phyloP scores from a whole-genome alignment of 2,329 filamentous ascomycete species.

The Aphanoascus verrucosus region DNA sequence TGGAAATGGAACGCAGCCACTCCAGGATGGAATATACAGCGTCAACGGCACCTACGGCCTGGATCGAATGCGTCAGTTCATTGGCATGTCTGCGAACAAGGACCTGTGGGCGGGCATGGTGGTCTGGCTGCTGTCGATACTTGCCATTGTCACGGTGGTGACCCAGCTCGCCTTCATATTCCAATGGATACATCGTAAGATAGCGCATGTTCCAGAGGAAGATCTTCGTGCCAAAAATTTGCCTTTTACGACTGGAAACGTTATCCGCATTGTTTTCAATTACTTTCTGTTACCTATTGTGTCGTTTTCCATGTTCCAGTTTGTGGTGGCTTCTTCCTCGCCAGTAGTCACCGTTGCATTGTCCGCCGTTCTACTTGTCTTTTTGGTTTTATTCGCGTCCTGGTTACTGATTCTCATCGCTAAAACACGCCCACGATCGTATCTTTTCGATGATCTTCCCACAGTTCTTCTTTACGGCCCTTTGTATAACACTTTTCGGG shows the following conservation, averaged over 20 bases:
- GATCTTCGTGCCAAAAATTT: constrained; percentile 85
- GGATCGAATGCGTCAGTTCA: constrained; percentile 64
- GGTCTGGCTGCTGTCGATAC: constrained; percentile 73
- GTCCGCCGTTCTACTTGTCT: constrained; percentile 61
- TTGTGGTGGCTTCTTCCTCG: constrained; percentile 62
- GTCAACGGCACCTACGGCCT: constrained; percentile 70
- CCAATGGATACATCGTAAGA: constrained; percentile 63
- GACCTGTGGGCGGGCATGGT: constrained; percentile 95
- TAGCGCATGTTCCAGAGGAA: constrained; percentile 65
- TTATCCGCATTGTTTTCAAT: constrained; percentile 80
- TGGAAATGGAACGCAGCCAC: constrained; percentile 52
- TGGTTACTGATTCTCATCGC: constrained; percentile 78
- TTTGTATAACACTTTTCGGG: constrained; percentile 93
- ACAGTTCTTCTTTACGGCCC: constrained; percentile 85
- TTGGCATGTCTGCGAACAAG: constrained; percentile 62
- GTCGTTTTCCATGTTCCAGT: constrained; percentile 78
- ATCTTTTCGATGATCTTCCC: constrained; percentile 84
- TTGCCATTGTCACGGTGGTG: constrained; percentile 55
- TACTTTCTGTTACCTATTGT: constrained; percentile 84
- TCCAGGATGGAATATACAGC: constrained; percentile 79
- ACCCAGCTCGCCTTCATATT: constrained; percentile 65
- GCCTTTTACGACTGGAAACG: constrained; percentile 69
- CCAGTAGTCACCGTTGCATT: constrained; percentile 61
- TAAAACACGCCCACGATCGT: constrained; percentile 67
- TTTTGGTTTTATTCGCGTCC: constrained; percentile 60